phyloP scores from a whole-genome alignment of 2,329 filamentous ascomycete genomes.

The Rhynchosporium secalis region DNA sequence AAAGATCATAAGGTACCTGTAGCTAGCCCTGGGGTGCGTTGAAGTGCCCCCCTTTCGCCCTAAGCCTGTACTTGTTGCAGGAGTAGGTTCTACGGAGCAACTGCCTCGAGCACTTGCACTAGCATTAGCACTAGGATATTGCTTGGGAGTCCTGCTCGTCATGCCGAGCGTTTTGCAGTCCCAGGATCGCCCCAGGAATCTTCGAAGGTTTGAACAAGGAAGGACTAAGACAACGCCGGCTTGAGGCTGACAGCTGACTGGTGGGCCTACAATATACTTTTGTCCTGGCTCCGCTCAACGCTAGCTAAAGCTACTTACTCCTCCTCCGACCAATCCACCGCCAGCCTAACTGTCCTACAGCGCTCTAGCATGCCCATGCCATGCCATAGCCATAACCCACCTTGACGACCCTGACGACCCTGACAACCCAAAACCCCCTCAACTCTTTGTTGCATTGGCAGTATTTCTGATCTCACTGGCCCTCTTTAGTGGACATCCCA shows the following conservation, averaged over 20 bases:
- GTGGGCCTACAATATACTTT: too few relatives aligned
- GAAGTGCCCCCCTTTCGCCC: conserved; percentile 1
- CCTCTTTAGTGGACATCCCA: conserved; percentile 14
- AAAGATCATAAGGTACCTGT: too few relatives aligned
- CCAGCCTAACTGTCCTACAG: too few relatives aligned
- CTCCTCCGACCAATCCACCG: neutral
- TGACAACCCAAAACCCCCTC: neutral
- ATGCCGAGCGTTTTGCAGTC: conserved; percentile 4
- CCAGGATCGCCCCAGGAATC: conserved; percentile 11
- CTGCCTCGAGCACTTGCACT: neutral
- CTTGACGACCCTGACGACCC: neutral
- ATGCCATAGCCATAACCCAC: too few relatives aligned
- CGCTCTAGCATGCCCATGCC: too few relatives aligned
- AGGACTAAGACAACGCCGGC: neutral
- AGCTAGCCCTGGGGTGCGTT: conserved; percentile 5
- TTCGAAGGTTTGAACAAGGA: neutral
- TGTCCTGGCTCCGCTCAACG: neutral
- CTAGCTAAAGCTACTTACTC: conserved; percentile 8
- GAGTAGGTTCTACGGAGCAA: neutral
- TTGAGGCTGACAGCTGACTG: neutral
- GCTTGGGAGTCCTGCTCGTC: conserved; percentile 8
- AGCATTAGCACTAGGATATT: too few relatives aligned
- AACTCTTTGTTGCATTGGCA: neutral
- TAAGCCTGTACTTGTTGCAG: neutral
- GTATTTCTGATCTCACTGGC: conserved; percentile 14